These are phyloP conservation scores for Paraleonurus japonicus DNA, from an alignment of 257 asterid genomes.

Conservation along the genomic window DNA sequence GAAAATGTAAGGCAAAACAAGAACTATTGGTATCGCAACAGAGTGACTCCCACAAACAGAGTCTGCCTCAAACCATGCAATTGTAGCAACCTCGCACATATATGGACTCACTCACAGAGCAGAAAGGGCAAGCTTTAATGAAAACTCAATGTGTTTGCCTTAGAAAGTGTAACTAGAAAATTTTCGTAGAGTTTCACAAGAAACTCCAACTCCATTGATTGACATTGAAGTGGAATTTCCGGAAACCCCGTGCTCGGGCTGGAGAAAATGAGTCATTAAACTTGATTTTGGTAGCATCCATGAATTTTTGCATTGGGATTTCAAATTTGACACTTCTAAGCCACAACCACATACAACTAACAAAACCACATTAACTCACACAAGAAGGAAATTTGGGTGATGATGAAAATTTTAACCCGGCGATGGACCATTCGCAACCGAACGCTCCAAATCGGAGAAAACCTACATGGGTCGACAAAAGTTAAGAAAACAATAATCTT, in stretches of 20 bases:
- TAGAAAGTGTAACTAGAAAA: conserved; percentile 3
- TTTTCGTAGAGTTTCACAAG: conserved; percentile 12
- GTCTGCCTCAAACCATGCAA: conserved; percentile 99
- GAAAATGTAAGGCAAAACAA: conserved; percentile 87
- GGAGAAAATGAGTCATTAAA: background rate
- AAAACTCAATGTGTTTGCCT: conserved; percentile 20
- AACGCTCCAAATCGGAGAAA: conserved; percentile 98
- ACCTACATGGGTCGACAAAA: conserved; percentile 50
- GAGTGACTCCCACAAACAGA: conserved; percentile 99
- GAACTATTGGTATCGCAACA: conserved; percentile 85
- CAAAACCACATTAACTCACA: conserved; percentile 2
- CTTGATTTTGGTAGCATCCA: background rate
- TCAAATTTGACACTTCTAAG: background rate
- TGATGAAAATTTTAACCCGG: conserved; percentile 56
- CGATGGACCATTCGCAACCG: conserved; percentile 99
- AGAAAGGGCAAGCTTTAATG: conserved; percentile 25
- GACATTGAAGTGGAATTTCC: conserved; percentile 3
- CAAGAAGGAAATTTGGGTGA: conserved; percentile 14
- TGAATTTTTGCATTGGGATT: background rate
- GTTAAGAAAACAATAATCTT: conserved; percentile 9
- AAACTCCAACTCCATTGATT: conserved; percentile 21
- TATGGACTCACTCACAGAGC: conserved; percentile 27
- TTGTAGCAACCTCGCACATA: conserved; percentile 90
- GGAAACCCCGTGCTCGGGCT: conserved; percentile 11
- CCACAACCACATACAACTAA: conserved; percentile 9